Conservation (phyloP, 2,329 filamentous ascomycete species). For the Hymenoscyphus scutula region DNA sequence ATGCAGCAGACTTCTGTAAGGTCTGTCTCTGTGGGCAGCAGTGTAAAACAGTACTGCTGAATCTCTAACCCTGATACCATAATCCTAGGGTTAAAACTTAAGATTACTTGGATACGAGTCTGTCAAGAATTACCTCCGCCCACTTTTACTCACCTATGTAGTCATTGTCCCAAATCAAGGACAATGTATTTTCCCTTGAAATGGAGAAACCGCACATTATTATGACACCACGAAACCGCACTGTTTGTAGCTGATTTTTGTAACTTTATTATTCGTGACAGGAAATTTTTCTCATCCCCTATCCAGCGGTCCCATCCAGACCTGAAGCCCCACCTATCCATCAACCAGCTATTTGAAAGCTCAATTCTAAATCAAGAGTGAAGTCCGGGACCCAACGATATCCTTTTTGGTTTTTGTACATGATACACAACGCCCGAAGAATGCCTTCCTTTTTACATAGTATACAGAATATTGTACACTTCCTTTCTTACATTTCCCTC, state of each 20-base stretch:
- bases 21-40: too few species aligned
- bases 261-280: not conserved
- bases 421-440: not conserved
- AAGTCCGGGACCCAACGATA: too few species aligned
- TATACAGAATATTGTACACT: slow-evolving; percentile 2
- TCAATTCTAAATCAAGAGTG: not conserved
- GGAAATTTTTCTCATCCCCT: not conserved
- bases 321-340: not conserved
- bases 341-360: not conserved
- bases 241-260: not conserved
- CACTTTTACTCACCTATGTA: too few species aligned
- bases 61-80: too few species aligned
- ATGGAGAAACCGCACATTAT: too few species aligned
- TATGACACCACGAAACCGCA: not conserved
- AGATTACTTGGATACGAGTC: too few species aligned
- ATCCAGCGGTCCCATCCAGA: not conserved
- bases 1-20: too few species aligned
- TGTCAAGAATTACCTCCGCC: too few species aligned
- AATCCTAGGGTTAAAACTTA: too few species aligned
- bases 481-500: not conserved
- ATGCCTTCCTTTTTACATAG: not conserved
- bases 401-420: slow-evolving; percentile 1
- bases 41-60: too few species aligned
- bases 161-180: too few species aligned
- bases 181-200: too few species aligned